phyloP scores from a whole-genome alignment of 441 rosid genomes.

The Melastoma candidum region DNA sequence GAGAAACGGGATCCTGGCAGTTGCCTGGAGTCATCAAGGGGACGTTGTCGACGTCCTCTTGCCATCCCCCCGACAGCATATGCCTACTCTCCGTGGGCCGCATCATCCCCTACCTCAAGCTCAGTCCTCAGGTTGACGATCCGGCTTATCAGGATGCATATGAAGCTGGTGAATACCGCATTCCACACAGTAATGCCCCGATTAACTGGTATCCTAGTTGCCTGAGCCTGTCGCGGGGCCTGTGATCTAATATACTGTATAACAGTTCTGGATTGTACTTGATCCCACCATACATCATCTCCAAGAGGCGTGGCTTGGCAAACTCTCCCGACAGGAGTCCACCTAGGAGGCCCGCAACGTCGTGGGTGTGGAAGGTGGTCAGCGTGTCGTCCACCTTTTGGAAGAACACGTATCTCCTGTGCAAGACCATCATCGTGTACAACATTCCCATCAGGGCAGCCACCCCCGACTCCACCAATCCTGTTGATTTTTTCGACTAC shows the following conservation, averaged over 20 bases:
- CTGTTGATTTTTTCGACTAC: conserved; percentile 13
- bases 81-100: conserved; percentile 55
- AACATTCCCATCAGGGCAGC: conserved; percentile 40
- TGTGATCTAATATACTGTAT: conserved; percentile 19
- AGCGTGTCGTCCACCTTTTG: conserved; percentile 60
- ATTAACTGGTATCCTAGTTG: conserved; percentile 31
- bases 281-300: conserved; percentile 11
- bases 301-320: conserved; percentile 36
- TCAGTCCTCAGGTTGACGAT: conserved; percentile 38
- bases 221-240: conserved; percentile 16
- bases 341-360: conserved; percentile 48
- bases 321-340: conserved; percentile 47
- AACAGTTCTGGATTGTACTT: conserved; percentile 21
- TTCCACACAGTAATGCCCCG: conserved; percentile 39
- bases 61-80: conserved; percentile 31
- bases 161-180: conserved; percentile 31
- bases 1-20: conserved; percentile 21
- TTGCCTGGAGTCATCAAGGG: conserved; percentile 12
- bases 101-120: conserved; percentile 47
- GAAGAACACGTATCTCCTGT: conserved; percentile 37
- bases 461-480: conserved; percentile 50
- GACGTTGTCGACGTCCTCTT: conserved; percentile 22
- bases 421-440: conserved; percentile 56
- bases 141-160: conserved; percentile 37
- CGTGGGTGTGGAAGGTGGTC: conserved; percentile 59